Percentiles rank a stretch among this genome's conserved stretches.
These are phyloP conservation scores for Ziziphus jujuba DNA, from an alignment of 306 rosid species.

Conservation along the genomic window DNA sequence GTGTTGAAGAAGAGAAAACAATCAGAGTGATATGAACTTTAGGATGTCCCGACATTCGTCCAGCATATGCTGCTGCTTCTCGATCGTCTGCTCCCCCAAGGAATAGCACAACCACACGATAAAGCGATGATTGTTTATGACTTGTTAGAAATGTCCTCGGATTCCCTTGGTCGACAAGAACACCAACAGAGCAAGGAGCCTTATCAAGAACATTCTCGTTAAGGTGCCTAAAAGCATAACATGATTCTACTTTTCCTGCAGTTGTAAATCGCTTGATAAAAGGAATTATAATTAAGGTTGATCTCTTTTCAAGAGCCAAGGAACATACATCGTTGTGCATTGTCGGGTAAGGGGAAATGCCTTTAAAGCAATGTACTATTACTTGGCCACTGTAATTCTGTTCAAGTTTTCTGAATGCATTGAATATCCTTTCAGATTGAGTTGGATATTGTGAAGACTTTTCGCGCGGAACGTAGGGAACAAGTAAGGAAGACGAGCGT, in stretches of 20 bases:
- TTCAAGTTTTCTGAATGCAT: slow-evolving; percentile 41
- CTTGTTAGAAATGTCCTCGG: slow-evolving; percentile 27
- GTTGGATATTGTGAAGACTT: slow-evolving; percentile 20
- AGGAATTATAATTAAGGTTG: slow-evolving; percentile 57
- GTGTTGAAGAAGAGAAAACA: slow-evolving; percentile 38
- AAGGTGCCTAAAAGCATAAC: slow-evolving; percentile 38
- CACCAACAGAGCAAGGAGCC: slow-evolving; percentile 82
- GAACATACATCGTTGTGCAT: slow-evolving; percentile 83
- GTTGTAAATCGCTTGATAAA: slow-evolving; percentile 47
- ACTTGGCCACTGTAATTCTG: slow-evolving; percentile 25
- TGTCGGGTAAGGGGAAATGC: slow-evolving; percentile 63
- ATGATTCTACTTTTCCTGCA: slow-evolving; percentile 36
- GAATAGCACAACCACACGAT: slow-evolving; percentile 51
- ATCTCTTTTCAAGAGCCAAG: slow-evolving; percentile 61
- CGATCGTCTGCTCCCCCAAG: slow-evolving; percentile 76
- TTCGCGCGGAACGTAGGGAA: slow-evolving; percentile 36
- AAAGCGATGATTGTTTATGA: slow-evolving; percentile 7
- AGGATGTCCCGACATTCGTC: slow-evolving; percentile 48
- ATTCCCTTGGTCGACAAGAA: slow-evolving; percentile 58
- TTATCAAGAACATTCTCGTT: slow-evolving; percentile 64
- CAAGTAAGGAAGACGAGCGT: slow-evolving; percentile 46
- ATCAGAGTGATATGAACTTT: slow-evolving; percentile 45
- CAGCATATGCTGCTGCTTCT: slow-evolving; percentile 58
- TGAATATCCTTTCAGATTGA: slow-evolving; percentile 44
- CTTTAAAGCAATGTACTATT: slow-evolving; percentile 45